Base-by-base conservation (phyloP, 441 rosid genomes). In the Gossypium laxum region DNA sequence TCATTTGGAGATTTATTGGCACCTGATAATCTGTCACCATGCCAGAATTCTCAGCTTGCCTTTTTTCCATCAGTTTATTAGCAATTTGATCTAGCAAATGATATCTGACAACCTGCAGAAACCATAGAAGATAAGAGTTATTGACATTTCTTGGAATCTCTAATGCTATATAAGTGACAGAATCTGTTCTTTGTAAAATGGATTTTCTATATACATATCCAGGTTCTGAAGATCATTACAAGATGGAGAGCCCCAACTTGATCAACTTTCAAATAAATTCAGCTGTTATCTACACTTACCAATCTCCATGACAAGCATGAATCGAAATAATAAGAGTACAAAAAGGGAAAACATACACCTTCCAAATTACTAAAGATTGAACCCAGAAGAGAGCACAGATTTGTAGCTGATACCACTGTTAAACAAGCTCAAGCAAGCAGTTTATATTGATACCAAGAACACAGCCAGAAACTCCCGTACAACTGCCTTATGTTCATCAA, bases 21-120 rank as follows among this genome's bases (percentile, higher is more conserved):
- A 71, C 78, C 78, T 75, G 75, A 65, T 57, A 71, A 65, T 65
- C 75, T 2, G 78, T 75, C 67, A 34, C 41, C 2, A 64, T 14
- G 17, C 78, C 75, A 32, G 60, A 28, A 15, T 21, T 57, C 67
- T 71, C 72, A 4, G 78, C 78, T 71, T 71, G 41, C 72, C 26
- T 63, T 63, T 75, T 75, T 47, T 75, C 71, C 57, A 58, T 48
- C 67, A 75, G 12, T 15, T 45, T 57, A 24, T 17, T 22, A 0
- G 72, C 72, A 70, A 26, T 67, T 47, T 75, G 41, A 21, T 65
- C 72, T 47, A 75, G 48, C 68, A 75, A 70, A 18, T 57, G 71
- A 41, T 45, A 64, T 48, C 12, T 75, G 41, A 75, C 74, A 47
- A 56, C 54, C 78, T 75, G 62, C 41, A 17, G 47, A 70, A 57